These are phyloP conservation scores for Phytophthora syringae DNA, from an alignment of 352 stramenopile genomes.

Conservation along the genomic window DNA sequence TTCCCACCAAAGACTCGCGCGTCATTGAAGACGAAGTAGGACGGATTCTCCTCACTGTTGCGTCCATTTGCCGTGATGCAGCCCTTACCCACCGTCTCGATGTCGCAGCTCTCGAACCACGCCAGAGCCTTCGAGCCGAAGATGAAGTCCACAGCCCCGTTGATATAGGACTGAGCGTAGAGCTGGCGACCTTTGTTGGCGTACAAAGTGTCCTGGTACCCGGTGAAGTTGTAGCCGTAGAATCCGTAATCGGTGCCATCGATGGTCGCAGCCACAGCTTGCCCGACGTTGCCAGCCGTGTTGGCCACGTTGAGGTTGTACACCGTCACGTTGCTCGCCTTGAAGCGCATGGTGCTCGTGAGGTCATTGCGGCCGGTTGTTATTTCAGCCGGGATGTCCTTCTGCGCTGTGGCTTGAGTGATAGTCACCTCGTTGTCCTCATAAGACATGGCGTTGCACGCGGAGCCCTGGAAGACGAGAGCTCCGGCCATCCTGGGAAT, in stretches of 20 bases:
- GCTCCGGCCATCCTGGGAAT: slow-evolving; percentile 7
- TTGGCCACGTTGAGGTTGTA: slow-evolving; percentile 35
- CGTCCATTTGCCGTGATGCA: slow-evolving; percentile 28
- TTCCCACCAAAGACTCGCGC: slow-evolving; percentile 10
- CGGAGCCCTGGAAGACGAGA: slow-evolving; percentile 22
- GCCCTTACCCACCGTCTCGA: slow-evolving; percentile 19
- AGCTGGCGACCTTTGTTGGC: too few species aligned
- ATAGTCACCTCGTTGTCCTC: slow-evolving; percentile 25
- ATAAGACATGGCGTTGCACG: slow-evolving; percentile 23
- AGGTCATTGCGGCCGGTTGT: slow-evolving; percentile 22
- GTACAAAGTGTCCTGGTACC: too few species aligned
- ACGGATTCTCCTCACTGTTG: slow-evolving; percentile 8
- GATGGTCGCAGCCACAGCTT: too few species aligned
- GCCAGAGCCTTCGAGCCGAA: slow-evolving; percentile 18
- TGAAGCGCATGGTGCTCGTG: slow-evolving; percentile 20
- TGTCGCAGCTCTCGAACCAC: slow-evolving; percentile 28
- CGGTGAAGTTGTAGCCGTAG: too few species aligned
- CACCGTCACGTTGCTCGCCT: slow-evolving; percentile 25
- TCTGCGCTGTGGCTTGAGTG: slow-evolving; percentile 15
- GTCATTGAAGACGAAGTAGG: slow-evolving; percentile 32
- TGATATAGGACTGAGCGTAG: too few species aligned
- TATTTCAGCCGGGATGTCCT: slow-evolving; percentile 14
- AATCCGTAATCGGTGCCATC: too few species aligned
- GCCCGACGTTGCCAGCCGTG: too few species aligned
- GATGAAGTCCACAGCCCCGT: slow-evolving; percentile 25